Evolutionary conservation across 768 basidiomycete species (phyloP).

Genomic region (Antrodiella citrinella): DNA sequence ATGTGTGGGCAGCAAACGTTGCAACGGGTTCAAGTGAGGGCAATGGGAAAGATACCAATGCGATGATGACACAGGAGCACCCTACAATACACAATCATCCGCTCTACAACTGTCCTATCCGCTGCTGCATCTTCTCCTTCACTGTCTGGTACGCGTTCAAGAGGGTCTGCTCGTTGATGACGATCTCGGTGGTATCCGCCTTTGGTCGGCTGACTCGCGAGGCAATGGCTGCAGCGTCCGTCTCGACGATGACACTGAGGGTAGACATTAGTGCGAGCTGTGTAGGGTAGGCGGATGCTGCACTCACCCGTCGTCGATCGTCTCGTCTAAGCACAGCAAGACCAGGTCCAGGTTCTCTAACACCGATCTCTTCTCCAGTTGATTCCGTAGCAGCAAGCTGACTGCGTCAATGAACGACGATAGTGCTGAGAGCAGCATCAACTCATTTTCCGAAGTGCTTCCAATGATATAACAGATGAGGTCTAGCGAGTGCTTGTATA

Average conservation of each 20-base stretch:
- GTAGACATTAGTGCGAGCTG: background rate
- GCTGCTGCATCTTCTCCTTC: slow-evolving; percentile 76
- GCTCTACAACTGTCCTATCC: slow-evolving; percentile 65
- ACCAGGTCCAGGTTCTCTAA: slow-evolving; percentile 93
- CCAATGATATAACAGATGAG: slow-evolving; percentile 93
- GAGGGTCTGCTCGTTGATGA: slow-evolving; percentile 97
- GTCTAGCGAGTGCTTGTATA: slow-evolving; percentile 93
- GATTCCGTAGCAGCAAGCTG: slow-evolving; percentile 77
- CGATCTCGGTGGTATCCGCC: slow-evolving; percentile 91
- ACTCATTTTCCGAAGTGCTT: slow-evolving; percentile 83
- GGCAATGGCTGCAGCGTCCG: slow-evolving; percentile 92
- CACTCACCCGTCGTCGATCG: slow-evolving; percentile 92
- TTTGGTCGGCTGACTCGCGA: slow-evolving; percentile 88
- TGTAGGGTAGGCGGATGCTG: background rate
- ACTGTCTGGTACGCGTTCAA: slow-evolving; percentile 90
- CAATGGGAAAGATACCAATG: background rate
- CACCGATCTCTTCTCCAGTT: slow-evolving; percentile 91
- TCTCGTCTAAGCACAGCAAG: slow-evolving; percentile 90
- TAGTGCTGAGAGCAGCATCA: slow-evolving; percentile 88
- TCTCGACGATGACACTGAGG: slow-evolving; percentile 89
- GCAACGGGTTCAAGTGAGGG: background rate
- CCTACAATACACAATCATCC: background rate
- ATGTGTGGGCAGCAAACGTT: too few species aligned
- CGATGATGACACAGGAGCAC: background rate
- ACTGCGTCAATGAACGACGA: slow-evolving; percentile 81